A percentile compares a stretch with the other conserved stretches of the same genome.
Evolutionary conservation across 768 basidiomycete species (phyloP).

Genomic region (Melanogaster broomeanus): DNA sequence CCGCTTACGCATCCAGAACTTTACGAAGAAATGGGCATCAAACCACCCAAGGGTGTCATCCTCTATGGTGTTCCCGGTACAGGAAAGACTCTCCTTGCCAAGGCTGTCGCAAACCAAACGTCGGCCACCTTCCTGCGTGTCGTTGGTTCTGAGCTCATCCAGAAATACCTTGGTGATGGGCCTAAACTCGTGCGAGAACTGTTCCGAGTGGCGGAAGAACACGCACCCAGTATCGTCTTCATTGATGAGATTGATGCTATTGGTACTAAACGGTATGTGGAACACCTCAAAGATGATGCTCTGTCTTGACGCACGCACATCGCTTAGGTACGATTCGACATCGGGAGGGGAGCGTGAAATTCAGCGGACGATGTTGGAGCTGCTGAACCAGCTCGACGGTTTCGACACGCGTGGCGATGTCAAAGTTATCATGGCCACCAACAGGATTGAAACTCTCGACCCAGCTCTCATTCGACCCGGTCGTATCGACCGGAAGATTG

Average conservation of each 20-base stretch:
- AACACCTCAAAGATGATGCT: background rate
- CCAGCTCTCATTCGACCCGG: constrained; percentile 98
- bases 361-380: constrained; percentile 97
- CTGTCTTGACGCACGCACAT: constrained; percentile 1
- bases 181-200: constrained; percentile 97
- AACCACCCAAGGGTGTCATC: constrained; percentile 99
- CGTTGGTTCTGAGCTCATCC: constrained; percentile 96
- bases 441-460: constrained; percentile 95
- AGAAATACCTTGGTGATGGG: constrained; percentile 99
- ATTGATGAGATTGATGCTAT: constrained; percentile 99
- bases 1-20: constrained; percentile 97
- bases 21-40: constrained; percentile 99
- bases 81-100: constrained; percentile 96
- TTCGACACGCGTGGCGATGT: constrained; percentile 99
- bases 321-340: constrained; percentile 88
- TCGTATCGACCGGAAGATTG: constrained; percentile 98
- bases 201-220: constrained; percentile 96
- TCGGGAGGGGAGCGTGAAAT: constrained; percentile 99
- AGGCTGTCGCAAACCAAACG: constrained; percentile 97
- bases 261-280: constrained; percentile 91
- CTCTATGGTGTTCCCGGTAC: constrained; percentile 98
- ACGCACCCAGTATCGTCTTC: constrained; percentile 98
- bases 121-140: constrained; percentile 97
- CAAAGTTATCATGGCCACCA: constrained; percentile 99
- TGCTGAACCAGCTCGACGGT: constrained; percentile 98